Evolutionary conservation across 139 green algal genomes (phyloP).

Genomic region (Chlorella sorokiniana): DNA sequence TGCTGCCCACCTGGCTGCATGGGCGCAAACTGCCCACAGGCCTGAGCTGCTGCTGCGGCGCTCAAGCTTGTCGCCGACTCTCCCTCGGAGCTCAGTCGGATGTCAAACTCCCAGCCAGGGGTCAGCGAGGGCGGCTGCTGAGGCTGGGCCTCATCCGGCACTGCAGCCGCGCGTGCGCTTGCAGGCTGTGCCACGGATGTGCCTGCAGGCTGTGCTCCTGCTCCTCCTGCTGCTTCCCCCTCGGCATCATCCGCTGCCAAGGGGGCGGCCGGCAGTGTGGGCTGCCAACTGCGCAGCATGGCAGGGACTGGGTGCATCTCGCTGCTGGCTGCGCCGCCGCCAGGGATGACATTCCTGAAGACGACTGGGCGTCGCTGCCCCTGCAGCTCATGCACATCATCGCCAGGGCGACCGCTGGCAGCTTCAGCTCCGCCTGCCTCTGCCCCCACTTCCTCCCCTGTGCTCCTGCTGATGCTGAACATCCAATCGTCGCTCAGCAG

Average conservation of each 20-base stretch:
- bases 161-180: not conserved
- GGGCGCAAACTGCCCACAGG: not conserved
- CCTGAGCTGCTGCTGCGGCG: not conserved
- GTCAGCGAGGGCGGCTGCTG: not conserved
- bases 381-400: not conserved
- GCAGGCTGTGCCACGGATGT: not conserved
- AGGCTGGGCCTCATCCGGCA: not conserved
- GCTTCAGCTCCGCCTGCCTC: not conserved
- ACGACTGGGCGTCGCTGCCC: not conserved
- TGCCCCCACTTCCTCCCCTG: not conserved
- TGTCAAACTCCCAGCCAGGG: conserved; percentile 13
- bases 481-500: conserved; percentile 22
- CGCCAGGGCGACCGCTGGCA: not conserved
- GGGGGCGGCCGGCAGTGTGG: too few relatives aligned
- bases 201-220: not conserved
- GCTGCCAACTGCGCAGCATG: not conserved
- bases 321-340: not conserved
- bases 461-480: not conserved
- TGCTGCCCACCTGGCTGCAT: not conserved
- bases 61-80: not conserved
- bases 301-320: not conserved
- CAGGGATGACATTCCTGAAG: not conserved
- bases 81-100: not conserved
- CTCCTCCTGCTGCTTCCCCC: not conserved
- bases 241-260: too few relatives aligned